A percentile compares a stretch with the other conserved stretches of the same genome.
Conservation (phyloP, 2,329 filamentous ascomycete species). For the Macroventuria anomochaeta region DNA sequence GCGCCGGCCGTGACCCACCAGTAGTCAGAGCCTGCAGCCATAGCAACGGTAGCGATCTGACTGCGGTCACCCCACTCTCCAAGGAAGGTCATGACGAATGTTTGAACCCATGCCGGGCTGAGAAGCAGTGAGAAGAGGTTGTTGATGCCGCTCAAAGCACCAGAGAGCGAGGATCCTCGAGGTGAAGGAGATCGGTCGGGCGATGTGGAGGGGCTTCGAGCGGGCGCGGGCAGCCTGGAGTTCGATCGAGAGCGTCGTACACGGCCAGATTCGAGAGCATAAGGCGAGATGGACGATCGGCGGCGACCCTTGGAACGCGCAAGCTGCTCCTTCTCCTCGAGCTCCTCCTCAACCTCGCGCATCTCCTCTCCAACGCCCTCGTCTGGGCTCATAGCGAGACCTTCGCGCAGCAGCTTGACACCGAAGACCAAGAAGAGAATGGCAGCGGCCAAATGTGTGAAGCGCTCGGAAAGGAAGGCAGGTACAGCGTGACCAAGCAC, state of each 20-base stretch:
- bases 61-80: constrained; percentile 98
- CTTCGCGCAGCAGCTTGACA: constrained; percentile 81
- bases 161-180: constrained; percentile 60
- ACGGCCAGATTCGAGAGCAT: constrained; percentile 81
- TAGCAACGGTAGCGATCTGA: constrained; percentile 97
- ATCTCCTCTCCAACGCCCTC: constrained; percentile 96
- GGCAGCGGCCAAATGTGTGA: constrained; percentile 87
- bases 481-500: constrained; percentile 92
- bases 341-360: constrained; percentile 93
- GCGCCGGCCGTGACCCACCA: constrained; percentile 98
- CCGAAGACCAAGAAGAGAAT: constrained; percentile 90
- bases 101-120: constrained; percentile 97
- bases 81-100: constrained; percentile 98
- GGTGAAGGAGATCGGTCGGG: constrained; percentile 54
- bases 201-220: constrained; percentile 75
- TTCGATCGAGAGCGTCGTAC: constrained; percentile 74
- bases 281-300: constrained; percentile 73
- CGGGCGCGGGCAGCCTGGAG: constrained; percentile 78
- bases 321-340: constrained; percentile 88
- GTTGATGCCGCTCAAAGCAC: constrained; percentile 69
- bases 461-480: constrained; percentile 83
- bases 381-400: constrained; percentile 83
- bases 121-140: constrained; percentile 89
- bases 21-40: constrained; percentile 98
- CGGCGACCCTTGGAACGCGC: constrained; percentile 69